A percentile compares a stretch with the other conserved stretches of the same genome.
Evolutionary conservation across 495 filamentous ascomycete species (phyloP).

Genomic region (Neurospora sp.): DNA sequence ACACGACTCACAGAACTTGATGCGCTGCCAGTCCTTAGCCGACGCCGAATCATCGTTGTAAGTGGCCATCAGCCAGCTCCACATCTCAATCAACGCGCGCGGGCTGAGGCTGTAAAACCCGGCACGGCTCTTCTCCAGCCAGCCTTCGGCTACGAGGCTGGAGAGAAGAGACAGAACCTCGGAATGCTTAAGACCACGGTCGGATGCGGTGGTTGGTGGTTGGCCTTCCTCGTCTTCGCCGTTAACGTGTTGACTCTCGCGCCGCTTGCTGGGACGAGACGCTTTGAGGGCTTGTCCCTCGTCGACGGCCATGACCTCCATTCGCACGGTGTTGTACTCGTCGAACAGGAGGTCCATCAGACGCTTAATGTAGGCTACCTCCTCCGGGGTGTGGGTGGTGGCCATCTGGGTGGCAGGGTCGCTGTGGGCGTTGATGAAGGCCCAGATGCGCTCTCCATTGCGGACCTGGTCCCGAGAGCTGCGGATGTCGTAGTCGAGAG

Average conservation of each 20-base stretch:
- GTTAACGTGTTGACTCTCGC: slow-evolving; percentile 25
- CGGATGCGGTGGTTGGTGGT: slow-evolving; percentile 7
- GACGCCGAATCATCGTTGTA: slow-evolving; percentile 63
- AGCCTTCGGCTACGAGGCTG: slow-evolving; percentile 65
- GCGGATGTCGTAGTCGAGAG: slow-evolving; percentile 81
- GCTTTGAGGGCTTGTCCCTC: slow-evolving; percentile 66
- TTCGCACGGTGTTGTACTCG: slow-evolving; percentile 60
- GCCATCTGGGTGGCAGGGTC: slow-evolving; percentile 78
- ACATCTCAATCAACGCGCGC: slow-evolving; percentile 74
- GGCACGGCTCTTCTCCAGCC: slow-evolving; percentile 63
- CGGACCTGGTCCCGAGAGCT: slow-evolving; percentile 52
- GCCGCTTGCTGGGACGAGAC: slow-evolving; percentile 34
- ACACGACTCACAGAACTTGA: slow-evolving; percentile 85
- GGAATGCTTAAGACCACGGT: slow-evolving; percentile 54
- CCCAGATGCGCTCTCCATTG: slow-evolving; percentile 46
- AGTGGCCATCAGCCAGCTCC: slow-evolving; percentile 66
- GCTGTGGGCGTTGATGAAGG: slow-evolving; percentile 79
- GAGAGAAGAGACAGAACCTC: slow-evolving; percentile 66
- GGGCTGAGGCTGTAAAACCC: slow-evolving; percentile 67
- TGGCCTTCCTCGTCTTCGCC: slow-evolving; percentile 32
- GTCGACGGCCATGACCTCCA: slow-evolving; percentile 71
- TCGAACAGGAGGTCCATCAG: slow-evolving; percentile 91
- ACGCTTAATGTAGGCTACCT: slow-evolving; percentile 82
- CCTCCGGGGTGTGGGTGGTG: slow-evolving; percentile 70
- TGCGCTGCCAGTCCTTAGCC: slow-evolving; percentile 49